phyloP scores from a whole-genome alignment of 176 grass and related monocot genomes.

The Aegilops longissima region DNA sequence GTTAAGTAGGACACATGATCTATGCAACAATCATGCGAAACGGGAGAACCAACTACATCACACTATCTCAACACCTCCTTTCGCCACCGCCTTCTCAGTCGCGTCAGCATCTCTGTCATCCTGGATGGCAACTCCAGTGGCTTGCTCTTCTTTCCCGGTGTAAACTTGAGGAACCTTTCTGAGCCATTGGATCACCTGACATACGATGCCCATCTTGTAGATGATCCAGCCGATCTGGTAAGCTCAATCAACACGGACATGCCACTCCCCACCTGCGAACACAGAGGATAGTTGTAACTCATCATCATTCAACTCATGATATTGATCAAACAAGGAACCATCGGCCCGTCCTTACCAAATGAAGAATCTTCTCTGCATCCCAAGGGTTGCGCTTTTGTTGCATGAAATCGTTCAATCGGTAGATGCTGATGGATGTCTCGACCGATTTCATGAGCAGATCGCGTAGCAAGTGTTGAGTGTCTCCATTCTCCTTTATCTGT shows the following conservation, averaged over 20 bases:
- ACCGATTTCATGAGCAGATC: not conserved
- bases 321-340: too few relatives aligned
- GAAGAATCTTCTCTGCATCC: too few relatives aligned
- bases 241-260: not conserved
- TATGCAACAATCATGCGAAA: too few relatives aligned
- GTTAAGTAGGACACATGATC: too few relatives aligned
- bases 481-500: not conserved
- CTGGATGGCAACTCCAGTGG: not conserved
- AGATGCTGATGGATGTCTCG: not conserved
- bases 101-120: too few relatives aligned
- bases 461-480: not conserved
- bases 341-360: too few relatives aligned
- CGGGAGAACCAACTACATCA: too few relatives aligned
- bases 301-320: too few relatives aligned
- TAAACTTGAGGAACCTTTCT: not conserved
- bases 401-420: not conserved
- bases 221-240: not conserved
- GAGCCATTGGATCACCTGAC: not conserved
- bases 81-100: too few relatives aligned
- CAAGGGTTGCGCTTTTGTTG: not conserved
- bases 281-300: not conserved
- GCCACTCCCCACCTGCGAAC: not conserved
- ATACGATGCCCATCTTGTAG: not conserved
- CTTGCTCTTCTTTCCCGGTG: not conserved
- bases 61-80: too few relatives aligned